Evolutionary conservation across 2,329 filamentous ascomycete genomes (phyloP), one percentile per base, ranked within the genome.

Genomic region (Pseudogymnoascus sp.): DNA sequence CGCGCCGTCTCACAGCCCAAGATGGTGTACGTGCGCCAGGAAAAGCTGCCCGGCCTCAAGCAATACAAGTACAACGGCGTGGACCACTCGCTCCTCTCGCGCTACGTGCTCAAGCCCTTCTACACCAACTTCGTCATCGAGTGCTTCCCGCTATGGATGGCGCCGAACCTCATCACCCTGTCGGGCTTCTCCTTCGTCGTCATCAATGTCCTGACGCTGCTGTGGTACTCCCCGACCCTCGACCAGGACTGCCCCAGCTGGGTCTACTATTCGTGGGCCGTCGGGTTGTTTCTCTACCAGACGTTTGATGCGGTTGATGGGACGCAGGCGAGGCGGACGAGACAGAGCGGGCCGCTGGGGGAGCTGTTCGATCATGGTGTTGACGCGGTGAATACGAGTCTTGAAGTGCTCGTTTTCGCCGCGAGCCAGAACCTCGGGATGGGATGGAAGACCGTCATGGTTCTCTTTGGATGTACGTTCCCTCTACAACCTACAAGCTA

Each of bases 341-440:
- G 84, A 69, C 95, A 98, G 75, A 96, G 91, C 73, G 93, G 95
- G 11, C 95, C 95, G 6, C 81, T 99, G 33, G 95, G 95, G 68
- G 95, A 99, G 76, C 84, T 99, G 24, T 99, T 99, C 74, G 95
- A 99, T 75, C 95, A 99, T 76, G 93, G 92, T 66, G 95, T 99
- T 68, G 95, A 99, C 76, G 95, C 95, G 31, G 85, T 96, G 74
- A 99, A 99, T 76, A 99, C 95, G 3, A 89, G 88, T n/a, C 85
- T 99, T 68, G 95, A 96, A 73, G 90, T 93, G 38, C 82, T 98
- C 65, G 84, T 99, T 69, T 99, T 99, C 73, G 90, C 92, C 10
- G 92, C 89, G 35, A 88, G 90, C 37, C 93, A 96, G 82, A 97
- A 97, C 73, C 84, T 98, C 73, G 93, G 93, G 53, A 91, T 96